These are phyloP conservation scores for Cladosporium sphaerospermum DNA, from an alignment of 2,329 filamentous ascomycete genomes.

Conservation along the genomic window DNA sequence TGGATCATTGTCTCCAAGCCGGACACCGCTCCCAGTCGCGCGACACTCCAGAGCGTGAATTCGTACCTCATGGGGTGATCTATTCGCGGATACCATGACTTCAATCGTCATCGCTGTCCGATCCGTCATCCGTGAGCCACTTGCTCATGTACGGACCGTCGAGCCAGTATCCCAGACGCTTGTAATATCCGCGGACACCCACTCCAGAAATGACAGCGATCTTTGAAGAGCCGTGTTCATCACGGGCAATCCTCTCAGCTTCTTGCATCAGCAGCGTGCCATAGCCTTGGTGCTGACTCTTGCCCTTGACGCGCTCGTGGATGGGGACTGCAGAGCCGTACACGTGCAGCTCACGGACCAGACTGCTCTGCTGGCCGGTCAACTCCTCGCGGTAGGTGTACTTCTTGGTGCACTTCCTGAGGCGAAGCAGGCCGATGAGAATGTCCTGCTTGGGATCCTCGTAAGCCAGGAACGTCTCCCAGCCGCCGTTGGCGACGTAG, in stretches of 20 bases:
- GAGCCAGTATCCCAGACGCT: conserved; percentile 83
- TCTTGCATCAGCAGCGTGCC: conserved; percentile 97
- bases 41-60: conserved; percentile 87
- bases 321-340: conserved; percentile 97
- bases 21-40: conserved; percentile 73
- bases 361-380: conserved; percentile 75
- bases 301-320: conserved; percentile 87
- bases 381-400: conserved; percentile 91
- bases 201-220: conserved; percentile 98
- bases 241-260: conserved; percentile 86
- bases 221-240: conserved; percentile 90
- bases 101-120: conserved; percentile 26
- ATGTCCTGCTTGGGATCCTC: conserved; percentile 99
- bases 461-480: conserved; percentile 97
- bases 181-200: conserved; percentile 91
- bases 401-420: conserved; percentile 84
- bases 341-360: conserved; percentile 91
- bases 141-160: conserved; percentile 71
- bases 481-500: conserved; percentile 91
- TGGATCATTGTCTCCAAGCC: conserved; percentile 75
- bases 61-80: conserved; percentile 67
- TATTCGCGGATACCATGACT: background rate
- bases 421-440: conserved; percentile 77
- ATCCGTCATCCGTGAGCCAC: conserved; percentile 26
- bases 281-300: conserved; percentile 98